Evolutionary conservation across 257 asterid genomes (phyloP), one percentile per base, ranked within the genome.

Genomic region (Ehretia macrophylla): DNA sequence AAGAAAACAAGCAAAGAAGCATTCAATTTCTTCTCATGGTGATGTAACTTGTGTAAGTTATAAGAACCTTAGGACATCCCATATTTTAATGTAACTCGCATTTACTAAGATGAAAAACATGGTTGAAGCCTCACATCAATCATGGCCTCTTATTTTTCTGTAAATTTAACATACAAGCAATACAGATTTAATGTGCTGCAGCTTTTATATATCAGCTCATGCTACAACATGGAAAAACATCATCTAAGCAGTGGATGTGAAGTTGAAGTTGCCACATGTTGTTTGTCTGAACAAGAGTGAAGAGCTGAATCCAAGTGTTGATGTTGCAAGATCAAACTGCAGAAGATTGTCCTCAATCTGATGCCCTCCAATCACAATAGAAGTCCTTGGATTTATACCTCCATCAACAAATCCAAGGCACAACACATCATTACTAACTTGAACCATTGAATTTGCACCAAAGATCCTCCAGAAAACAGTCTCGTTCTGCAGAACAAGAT

Each of bases 371-470:
- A 77, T 71, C 21, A 83, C 81, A 51, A 75, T 47, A 5, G 77
- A 49, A 9, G 74, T 66, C 66, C 64, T 56, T 1, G 63, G 53
- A 11, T 63, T 71, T n/a, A 58, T 62, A 17, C 76, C 73, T 8
- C 70, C 76, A 50, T 71, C 72, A 59, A 76, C 66, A 49, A 71
- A 64, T 10, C 58, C 81, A 58, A 76, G 56, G 32, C 81, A 75
- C 19, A 17, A 45, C 22, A 75, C 81, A 10, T 75, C 67, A 55
- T 58, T 32, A 20, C 74, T 46, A 52, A 80, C 65, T 32, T 42
- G 63, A 21, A 73, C 81, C 83, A 83, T 81, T 9, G 91, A 83
- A 48, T 78, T 80, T 1, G 82, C 80, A 13, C 87, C 85, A 59
- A 72, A 78, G 2, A 78, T 68, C 40, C 59, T 73, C 91, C 85